Percentiles rank a stretch among this genome's conserved stretches.
Conservation (phyloP, 1,284 basidiomycete genomes). For the Apiotrichum sp. region DNA sequence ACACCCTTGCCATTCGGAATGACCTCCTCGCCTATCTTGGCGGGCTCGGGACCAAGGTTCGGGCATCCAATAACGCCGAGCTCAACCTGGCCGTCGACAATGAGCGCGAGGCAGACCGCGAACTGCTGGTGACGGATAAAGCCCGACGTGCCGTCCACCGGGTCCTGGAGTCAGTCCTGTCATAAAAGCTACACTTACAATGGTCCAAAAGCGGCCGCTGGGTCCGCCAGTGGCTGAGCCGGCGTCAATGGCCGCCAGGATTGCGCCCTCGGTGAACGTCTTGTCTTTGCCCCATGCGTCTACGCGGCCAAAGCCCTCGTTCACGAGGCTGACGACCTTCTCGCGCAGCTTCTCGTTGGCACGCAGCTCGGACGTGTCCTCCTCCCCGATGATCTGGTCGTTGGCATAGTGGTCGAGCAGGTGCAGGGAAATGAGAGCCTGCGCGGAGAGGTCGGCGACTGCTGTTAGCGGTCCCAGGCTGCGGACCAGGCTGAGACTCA, state of each 20-base stretch:
- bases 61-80: conserved; percentile 94
- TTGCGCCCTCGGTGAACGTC: conserved; percentile 45
- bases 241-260: conserved; percentile 78
- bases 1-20: conserved; percentile 57
- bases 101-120: conserved; percentile 88
- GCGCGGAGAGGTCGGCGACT: conserved; percentile 88
- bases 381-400: conserved; percentile 91
- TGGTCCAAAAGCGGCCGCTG: conserved; percentile 53
- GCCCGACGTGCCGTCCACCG: conserved; percentile 49
- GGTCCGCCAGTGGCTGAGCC: conserved; percentile 74
- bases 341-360: conserved; percentile 54
- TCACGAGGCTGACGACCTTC: conserved; percentile 75
- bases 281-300: conserved; percentile 37
- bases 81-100: conserved; percentile 75
- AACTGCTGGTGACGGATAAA: conserved; percentile 96
- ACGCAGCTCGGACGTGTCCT: conserved; percentile 78
- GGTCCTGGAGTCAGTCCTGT: conserved; percentile 25
- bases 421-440: conserved; percentile 72
- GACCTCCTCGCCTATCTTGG: conserved; percentile 54
- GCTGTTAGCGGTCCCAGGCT: conserved; percentile 37
- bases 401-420: conserved; percentile 74
- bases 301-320: conserved; percentile 59
- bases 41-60: conserved; percentile 65
- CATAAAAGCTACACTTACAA: conserved; percentile 53
- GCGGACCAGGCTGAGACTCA: conserved; percentile 71